These are phyloP conservation scores for Neurospora pannonica DNA, from an alignment of 495 filamentous ascomycete species.

Conservation along the genomic window DNA sequence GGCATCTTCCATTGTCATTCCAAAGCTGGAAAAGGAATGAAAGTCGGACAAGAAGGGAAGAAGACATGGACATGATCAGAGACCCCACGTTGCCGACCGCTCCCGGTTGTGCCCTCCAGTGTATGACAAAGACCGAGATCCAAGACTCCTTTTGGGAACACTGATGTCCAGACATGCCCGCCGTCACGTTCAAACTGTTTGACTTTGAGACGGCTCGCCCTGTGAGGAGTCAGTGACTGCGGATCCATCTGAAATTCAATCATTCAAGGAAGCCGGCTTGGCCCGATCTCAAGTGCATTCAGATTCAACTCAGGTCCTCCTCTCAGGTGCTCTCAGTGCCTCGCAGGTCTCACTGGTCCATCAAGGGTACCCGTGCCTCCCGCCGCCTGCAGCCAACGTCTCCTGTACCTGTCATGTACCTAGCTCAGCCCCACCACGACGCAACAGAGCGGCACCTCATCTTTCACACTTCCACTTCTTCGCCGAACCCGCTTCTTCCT, in stretches of 20 bases:
- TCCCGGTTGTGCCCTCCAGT: not conserved
- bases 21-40: not conserved
- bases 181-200: not conserved
- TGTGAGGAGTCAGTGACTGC: not conserved
- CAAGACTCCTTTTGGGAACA: not conserved
- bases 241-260: not conserved
- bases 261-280: not conserved
- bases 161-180: not conserved
- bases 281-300: not conserved
- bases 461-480: not conserved
- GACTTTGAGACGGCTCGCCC: not conserved
- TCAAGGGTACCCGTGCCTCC: slow-evolving; percentile 9
- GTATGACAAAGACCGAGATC: not conserved
- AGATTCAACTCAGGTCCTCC: not conserved
- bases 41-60: not conserved
- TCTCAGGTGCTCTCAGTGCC: not conserved
- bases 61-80: not conserved
- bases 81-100: not conserved
- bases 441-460: not conserved
- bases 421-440: slow-evolving; percentile 17
- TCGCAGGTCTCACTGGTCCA: not conserved
- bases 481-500: not conserved
- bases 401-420: slow-evolving; percentile 14
- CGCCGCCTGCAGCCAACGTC: slow-evolving; percentile 12
- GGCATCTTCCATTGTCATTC: not conserved